Conservation (phyloP, 192 early-diverging fungal species). For the Coemansia sp. region DNA sequence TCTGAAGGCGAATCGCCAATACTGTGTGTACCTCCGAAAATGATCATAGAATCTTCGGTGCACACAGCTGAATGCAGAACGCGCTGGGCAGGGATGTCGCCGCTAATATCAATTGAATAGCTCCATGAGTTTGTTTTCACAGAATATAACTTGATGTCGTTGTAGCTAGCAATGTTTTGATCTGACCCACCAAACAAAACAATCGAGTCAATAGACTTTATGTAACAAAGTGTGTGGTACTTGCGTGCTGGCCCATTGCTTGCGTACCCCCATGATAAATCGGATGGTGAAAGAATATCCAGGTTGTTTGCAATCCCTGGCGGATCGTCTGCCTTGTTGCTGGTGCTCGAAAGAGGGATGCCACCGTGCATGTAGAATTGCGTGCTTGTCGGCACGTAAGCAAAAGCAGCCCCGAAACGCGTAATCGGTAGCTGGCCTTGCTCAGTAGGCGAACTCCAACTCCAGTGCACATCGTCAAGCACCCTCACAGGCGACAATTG, state of each 20-base stretch:
- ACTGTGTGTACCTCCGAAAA: conserved; percentile 61
- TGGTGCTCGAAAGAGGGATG: conserved; percentile 28
- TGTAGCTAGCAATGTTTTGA: conserved; percentile 52
- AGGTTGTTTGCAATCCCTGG: conserved; percentile 47
- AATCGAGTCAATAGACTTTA: conserved; percentile 58
- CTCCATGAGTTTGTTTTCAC: conserved; percentile 58
- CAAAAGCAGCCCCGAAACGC: conserved; percentile 46
- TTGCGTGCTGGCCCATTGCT: conserved; percentile 60
- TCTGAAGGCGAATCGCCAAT: conserved; percentile 45
- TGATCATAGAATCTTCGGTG: conserved; percentile 64
- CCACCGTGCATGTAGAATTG: conserved; percentile 55
- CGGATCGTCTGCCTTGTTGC: conserved; percentile 31
- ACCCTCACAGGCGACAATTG: conserved; percentile 33
- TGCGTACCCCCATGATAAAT: conserved; percentile 59
- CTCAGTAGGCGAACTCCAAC: conserved; percentile 49
- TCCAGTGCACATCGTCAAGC: conserved; percentile 55
- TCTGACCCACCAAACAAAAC: conserved; percentile 68
- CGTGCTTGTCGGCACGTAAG: conserved; percentile 26
- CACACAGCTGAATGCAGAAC: conserved; percentile 69
- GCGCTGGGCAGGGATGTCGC: conserved; percentile 57
- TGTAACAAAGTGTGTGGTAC: conserved; percentile 60
- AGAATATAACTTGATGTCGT: conserved; percentile 57
- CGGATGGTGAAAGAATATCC: conserved; percentile 52
- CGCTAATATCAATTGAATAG: conserved; percentile 44
- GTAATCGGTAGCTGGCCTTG: conserved; percentile 45